These are phyloP conservation scores for Paecilomyces fulvus DNA, from an alignment of 2,329 filamentous ascomycete species.

Conservation along the genomic window DNA sequence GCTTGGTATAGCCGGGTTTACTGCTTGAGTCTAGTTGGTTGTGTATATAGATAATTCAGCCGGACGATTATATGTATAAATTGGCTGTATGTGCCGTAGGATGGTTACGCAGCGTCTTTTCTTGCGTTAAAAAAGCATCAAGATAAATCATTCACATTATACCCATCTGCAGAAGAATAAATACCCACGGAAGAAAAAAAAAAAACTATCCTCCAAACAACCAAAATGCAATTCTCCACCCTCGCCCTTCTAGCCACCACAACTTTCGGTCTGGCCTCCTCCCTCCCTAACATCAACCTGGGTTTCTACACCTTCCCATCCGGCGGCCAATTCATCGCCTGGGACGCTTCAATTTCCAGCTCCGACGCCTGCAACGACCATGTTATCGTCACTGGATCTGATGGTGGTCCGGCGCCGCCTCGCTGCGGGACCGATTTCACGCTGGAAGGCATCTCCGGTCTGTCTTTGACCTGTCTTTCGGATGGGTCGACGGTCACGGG, in stretches of 20 bases:
- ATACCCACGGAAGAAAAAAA: not conserved
- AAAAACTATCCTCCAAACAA: not conserved
- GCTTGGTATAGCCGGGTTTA: not conserved
- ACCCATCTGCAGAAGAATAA: not conserved
- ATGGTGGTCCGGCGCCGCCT: not conserved
- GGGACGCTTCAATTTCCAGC: not conserved
- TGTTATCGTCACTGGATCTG: not conserved
- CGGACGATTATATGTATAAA: not conserved
- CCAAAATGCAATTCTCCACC: not conserved
- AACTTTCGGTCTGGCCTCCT: not conserved
- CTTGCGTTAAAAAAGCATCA: too few species aligned
- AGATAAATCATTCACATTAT: too few species aligned
- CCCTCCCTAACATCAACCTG: not conserved
- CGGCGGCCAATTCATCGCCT: not conserved
- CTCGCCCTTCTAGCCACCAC: not conserved
- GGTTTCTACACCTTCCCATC: not conserved
- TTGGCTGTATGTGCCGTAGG: not conserved
- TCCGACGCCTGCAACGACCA: not conserved
- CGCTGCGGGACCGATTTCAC: not conserved
- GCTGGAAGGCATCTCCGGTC: not conserved
- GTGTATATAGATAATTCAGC: not conserved
- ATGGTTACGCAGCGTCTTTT: too few species aligned
- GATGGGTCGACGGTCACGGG: not conserved
- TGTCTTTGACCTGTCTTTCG: not conserved
- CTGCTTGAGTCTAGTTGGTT: not conserved